Percentiles rank a stretch among this genome's conserved stretches.
Conservation (phyloP, 495 filamentous ascomycete genomes). For the Astrothelium subdiscretum region DNA sequence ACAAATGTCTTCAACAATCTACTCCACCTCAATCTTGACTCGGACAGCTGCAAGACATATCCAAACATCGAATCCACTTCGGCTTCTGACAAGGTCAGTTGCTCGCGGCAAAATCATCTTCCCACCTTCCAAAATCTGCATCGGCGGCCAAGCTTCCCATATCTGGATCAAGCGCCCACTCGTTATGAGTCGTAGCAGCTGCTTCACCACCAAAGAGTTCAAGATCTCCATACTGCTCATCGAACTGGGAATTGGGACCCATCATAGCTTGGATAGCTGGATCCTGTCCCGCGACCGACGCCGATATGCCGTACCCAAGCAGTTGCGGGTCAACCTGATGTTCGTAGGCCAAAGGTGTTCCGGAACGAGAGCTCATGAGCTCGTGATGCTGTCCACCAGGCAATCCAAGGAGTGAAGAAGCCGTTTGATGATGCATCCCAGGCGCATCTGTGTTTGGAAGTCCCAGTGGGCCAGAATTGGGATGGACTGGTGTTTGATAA, state of each 20-base stretch:
- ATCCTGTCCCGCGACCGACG: not conserved
- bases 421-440: slow-evolving; percentile 16
- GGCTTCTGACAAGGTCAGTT: not conserved
- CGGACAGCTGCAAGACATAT: too few species aligned
- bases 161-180: not conserved
- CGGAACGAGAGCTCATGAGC: slow-evolving; percentile 27
- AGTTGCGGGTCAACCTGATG: slow-evolving; percentile 25
- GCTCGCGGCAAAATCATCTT: not conserved
- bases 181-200: not conserved
- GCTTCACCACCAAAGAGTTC: not conserved
- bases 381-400: slow-evolving; percentile 45
- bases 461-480: not conserved
- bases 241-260: not conserved
- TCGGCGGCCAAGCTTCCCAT: not conserved
- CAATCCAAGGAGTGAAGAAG: slow-evolving; percentile 28
- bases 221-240: not conserved
- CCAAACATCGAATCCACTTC: not conserved
- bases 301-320: not conserved
- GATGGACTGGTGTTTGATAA: slow-evolving; percentile 47
- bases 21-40: not conserved
- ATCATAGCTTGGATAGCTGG: not conserved
- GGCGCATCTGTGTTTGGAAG: slow-evolving; percentile 15
- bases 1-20: not conserved
- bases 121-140: not conserved
- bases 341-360: slow-evolving; percentile 23